Conservation (phyloP, 148 eudicot genomes). For the Polygonum maritimum region DNA sequence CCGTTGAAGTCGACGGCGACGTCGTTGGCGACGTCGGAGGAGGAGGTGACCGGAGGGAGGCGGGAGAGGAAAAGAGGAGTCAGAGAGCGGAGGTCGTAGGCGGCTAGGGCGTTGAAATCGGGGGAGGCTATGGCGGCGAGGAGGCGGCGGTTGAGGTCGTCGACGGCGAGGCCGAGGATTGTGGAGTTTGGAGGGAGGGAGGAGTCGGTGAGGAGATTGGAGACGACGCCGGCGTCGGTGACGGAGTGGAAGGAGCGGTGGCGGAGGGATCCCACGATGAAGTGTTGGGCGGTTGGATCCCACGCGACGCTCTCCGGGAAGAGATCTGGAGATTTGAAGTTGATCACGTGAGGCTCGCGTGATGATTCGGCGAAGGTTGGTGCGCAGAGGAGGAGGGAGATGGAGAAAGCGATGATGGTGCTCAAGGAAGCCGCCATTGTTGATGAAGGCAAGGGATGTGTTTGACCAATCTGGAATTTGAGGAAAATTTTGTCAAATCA, state of each 20-base stretch:
- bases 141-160: slow-evolving; percentile 37
- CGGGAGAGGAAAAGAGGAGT: slow-evolving; percentile 46
- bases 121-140: slow-evolving; percentile 46
- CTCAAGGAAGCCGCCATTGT: neutral
- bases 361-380: slow-evolving; percentile 13
- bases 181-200: slow-evolving; percentile 37
- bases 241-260: slow-evolving; percentile 40
- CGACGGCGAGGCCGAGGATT: slow-evolving; percentile 57
- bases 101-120: slow-evolving; percentile 41
- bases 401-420: neutral
- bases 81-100: slow-evolving; percentile 46
- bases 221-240: slow-evolving; percentile 65
- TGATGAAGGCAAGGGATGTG: neutral
- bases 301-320: slow-evolving; percentile 64
- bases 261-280: slow-evolving; percentile 54
- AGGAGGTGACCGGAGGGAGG: slow-evolving; percentile 19
- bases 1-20: slow-evolving; percentile 61
- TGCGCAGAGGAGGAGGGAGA: slow-evolving; percentile 8
- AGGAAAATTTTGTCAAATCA: no score
- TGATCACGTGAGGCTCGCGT: slow-evolving; percentile 39
- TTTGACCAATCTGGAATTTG: no score
- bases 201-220: slow-evolving; percentile 36
- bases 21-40: slow-evolving; percentile 42
- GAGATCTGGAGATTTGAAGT: slow-evolving; percentile 45
- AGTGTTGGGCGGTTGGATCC: slow-evolving; percentile 59